These are phyloP conservation scores for Gelatoporia subvermispora DNA, from an alignment of 768 basidiomycete genomes.

Conservation along the genomic window DNA sequence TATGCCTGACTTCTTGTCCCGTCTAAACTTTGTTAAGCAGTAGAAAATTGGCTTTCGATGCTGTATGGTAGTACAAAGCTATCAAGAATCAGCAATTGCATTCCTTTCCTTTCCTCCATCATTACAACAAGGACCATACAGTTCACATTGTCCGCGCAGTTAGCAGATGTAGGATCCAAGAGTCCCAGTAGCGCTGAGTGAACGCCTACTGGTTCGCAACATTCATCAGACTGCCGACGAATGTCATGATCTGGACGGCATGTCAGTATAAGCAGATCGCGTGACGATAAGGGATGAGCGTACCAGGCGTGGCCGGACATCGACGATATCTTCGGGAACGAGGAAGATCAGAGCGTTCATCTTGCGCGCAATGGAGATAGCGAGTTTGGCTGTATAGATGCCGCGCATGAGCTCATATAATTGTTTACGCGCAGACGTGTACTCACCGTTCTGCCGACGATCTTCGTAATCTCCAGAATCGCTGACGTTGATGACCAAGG, in stretches of 20 bases:
- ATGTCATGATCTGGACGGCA: conserved; percentile 75
- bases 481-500: conserved; percentile 60
- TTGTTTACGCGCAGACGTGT: not conserved
- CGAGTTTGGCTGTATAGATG: conserved; percentile 74
- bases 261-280: not conserved
- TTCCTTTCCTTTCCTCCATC: no score
- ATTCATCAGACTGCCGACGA: conserved; percentile 87
- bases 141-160: no score
- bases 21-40: no score
- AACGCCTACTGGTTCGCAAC: conserved; percentile 10
- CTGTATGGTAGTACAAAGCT: no score
- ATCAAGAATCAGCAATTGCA: no score
- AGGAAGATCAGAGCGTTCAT: conserved; percentile 95
- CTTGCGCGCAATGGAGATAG: conserved; percentile 98
- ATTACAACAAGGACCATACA: no score
- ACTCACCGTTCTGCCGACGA: conserved; percentile 84
- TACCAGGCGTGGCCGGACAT: conserved; percentile 86
- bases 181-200: no score
- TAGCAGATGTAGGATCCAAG: not conserved
- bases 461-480: conserved; percentile 76
- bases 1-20: no score
- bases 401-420: not conserved
- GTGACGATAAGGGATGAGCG: conserved; percentile 25
- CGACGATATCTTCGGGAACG: conserved; percentile 96
- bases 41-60: no score